phyloP scores from a whole-genome alignment of 2,329 filamentous ascomycete species.

The Verticillium albo-atrum region DNA sequence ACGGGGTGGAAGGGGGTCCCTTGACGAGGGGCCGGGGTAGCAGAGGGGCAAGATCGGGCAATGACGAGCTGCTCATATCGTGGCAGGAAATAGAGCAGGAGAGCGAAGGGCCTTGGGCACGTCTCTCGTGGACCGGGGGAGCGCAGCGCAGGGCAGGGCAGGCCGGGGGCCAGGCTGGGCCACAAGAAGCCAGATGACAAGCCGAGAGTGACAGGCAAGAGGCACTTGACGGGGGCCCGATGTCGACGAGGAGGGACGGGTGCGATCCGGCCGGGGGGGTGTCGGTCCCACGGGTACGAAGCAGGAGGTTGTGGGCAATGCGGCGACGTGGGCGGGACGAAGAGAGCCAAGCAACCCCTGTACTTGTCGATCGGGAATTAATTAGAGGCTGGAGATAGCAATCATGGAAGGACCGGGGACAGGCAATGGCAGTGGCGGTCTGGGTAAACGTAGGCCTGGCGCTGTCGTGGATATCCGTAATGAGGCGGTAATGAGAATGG shows the following conservation, averaged over 20 bases:
- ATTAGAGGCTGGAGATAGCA: neutral
- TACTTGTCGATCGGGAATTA: neutral
- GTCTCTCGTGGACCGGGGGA: neutral
- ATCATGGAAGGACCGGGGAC: neutral
- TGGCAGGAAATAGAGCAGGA: neutral
- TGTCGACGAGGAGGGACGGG: conserved; percentile 1
- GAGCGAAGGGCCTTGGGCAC: neutral
- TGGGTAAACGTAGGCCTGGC: neutral
- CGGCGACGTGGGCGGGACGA: neutral
- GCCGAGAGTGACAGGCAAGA: conserved; percentile 4
- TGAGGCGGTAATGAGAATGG: neutral
- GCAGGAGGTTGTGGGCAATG: neutral
- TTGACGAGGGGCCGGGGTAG: neutral
- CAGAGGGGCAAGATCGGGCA: conserved; percentile 1
- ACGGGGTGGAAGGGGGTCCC: conserved; percentile 1
- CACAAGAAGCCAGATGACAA: neutral
- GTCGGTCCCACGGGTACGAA: neutral
- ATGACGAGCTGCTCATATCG: conserved; percentile 4
- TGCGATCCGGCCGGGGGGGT: conserved; percentile 2
- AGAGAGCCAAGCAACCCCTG: neutral
- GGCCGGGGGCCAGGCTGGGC: neutral
- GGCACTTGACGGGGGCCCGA: neutral
- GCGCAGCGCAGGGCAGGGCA: neutral
- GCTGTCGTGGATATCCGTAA: neutral
- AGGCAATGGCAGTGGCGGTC: neutral